A percentile compares a stretch with the other conserved stretches of the same genome.
These are phyloP conservation scores for Microbotryomycetes sp. DNA, from an alignment of 1,284 basidiomycete species.

Conservation along the genomic window DNA sequence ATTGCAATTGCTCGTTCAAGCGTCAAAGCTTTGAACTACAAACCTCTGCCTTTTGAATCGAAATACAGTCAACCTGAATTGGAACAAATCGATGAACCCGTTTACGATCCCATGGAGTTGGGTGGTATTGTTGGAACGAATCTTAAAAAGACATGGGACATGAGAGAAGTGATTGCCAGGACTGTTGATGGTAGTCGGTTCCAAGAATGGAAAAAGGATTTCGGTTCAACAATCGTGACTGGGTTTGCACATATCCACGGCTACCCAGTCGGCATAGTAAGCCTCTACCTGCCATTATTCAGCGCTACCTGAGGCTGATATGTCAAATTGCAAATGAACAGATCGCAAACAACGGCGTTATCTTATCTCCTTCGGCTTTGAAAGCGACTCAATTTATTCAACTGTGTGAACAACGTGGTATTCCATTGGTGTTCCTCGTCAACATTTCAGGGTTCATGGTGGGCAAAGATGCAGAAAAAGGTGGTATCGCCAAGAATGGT, in stretches of 20 bases:
- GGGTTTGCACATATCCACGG: slow-evolving; percentile 71
- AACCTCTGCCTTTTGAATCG: slow-evolving; percentile 34
- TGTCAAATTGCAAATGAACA: neutral
- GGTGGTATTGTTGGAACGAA: slow-evolving; percentile 89
- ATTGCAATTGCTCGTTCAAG: slow-evolving; percentile 75
- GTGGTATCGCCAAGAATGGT: slow-evolving; percentile 92
- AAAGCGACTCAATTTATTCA: slow-evolving; percentile 95
- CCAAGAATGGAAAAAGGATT: slow-evolving; percentile 92
- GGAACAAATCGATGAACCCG: slow-evolving; percentile 56
- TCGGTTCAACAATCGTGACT: slow-evolving; percentile 76
- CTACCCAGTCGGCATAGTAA: slow-evolving; percentile 46
- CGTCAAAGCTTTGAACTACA: slow-evolving; percentile 62
- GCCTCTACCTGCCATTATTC: neutral
- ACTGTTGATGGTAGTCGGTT: slow-evolving; percentile 87
- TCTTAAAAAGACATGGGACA: slow-evolving; percentile 78
- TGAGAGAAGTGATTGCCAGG: slow-evolving; percentile 86
- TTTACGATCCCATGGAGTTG: slow-evolving; percentile 73
- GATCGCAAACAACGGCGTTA: slow-evolving; percentile 86
- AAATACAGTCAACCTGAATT: neutral
- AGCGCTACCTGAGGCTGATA: neutral
- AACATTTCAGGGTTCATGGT: slow-evolving; percentile 62
- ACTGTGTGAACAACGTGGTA: slow-evolving; percentile 81
- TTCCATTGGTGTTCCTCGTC: slow-evolving; percentile 86
- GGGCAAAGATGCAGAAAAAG: slow-evolving; percentile 30
- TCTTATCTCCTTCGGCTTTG: slow-evolving; percentile 86